A percentile compares a stretch with the other conserved stretches of the same genome.
Evolutionary conservation across 768 basidiomycete genomes (phyloP).

Genomic region (Macrocybe gigantea): DNA sequence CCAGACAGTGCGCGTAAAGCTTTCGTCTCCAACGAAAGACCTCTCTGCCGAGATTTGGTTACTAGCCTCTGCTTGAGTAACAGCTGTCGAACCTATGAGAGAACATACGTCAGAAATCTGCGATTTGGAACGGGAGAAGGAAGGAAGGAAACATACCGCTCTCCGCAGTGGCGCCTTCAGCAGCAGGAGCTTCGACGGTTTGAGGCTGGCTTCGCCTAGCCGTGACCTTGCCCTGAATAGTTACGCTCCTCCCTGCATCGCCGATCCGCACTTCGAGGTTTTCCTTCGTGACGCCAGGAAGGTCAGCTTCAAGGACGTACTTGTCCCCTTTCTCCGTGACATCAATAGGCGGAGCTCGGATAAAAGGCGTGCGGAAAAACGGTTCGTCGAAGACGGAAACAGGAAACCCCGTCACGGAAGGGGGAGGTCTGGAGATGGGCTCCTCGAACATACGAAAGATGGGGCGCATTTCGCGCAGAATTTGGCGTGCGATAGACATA

Average conservation of each 20-base stretch:
- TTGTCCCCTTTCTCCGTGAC: constrained; percentile 58
- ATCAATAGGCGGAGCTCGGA: constrained; percentile 56
- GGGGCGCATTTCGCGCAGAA: constrained; percentile 68
- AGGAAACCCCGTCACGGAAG: constrained; percentile 11
- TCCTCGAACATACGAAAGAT: constrained; percentile 75
- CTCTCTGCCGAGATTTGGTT: constrained; percentile 57
- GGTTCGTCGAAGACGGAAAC: constrained; percentile 43
- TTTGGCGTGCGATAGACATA: constrained; percentile 64
- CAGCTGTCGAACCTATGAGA: constrained; percentile 8
- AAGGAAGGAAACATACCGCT: neutral
- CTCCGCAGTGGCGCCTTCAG: constrained; percentile 5
- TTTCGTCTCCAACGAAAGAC: constrained; percentile 44
- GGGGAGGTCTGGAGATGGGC: constrained; percentile 40
- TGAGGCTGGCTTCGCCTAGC: constrained; percentile 14
- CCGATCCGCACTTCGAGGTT: constrained; percentile 67
- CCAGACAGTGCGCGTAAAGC: constrained; percentile 69
- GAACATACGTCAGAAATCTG: constrained; percentile 3
- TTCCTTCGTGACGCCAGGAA: constrained; percentile 77
- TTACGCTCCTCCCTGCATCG: constrained; percentile 63
- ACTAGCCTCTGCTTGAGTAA: constrained; percentile 19
- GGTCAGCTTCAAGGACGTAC: constrained; percentile 69
- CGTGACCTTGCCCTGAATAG: constrained; percentile 60
- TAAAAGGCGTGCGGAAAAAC: constrained; percentile 28
- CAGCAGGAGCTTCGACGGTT: constrained; percentile 2
- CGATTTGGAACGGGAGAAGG: neutral